Evolutionary conservation across 2,329 filamentous ascomycete species (phyloP).

Genomic region (Penicillium sp.): DNA sequence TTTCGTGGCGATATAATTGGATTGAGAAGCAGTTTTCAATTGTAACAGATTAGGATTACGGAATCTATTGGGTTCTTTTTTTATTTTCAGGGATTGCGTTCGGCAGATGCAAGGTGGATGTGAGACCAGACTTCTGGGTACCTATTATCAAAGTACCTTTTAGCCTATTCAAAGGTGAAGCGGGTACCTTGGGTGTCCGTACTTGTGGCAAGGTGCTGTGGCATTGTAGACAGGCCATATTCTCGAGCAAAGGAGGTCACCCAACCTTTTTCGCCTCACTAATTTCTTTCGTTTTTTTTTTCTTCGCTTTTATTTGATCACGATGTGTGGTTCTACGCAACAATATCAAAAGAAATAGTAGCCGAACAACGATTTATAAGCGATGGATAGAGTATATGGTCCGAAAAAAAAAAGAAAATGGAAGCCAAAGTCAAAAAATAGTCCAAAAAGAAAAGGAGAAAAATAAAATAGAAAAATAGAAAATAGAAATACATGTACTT

Average conservation of each 20-base stretch:
- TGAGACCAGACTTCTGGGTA: background rate
- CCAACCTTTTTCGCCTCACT: no score
- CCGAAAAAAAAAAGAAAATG: background rate
- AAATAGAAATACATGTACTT: background rate
- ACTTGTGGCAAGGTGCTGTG: background rate
- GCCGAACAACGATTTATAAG: no score
- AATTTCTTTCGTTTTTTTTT: background rate
- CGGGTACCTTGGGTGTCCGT: background rate
- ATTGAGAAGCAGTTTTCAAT: slow-evolving; percentile 7
- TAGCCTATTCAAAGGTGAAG: background rate
- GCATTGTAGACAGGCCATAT: background rate
- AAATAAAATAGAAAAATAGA: background rate
- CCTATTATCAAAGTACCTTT: slow-evolving; percentile 1
- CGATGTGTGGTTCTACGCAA: background rate
- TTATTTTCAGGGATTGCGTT: slow-evolving; percentile 19
- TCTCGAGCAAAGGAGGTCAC: background rate
- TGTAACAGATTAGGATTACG: slow-evolving; percentile 11
- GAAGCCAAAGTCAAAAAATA: background rate
- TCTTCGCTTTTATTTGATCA: background rate
- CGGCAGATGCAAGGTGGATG: slow-evolving; percentile 21
- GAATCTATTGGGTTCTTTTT: background rate
- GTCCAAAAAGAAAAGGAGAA: background rate
- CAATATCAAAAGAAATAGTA: background rate
- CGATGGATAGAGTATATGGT: background rate
- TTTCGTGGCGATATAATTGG: slow-evolving; percentile 17